Evolutionary conservation across 768 basidiomycete genomes (phyloP), one percentile per base, ranked within the genome.

Genomic region (Gloeophyllum trabeum): DNA sequence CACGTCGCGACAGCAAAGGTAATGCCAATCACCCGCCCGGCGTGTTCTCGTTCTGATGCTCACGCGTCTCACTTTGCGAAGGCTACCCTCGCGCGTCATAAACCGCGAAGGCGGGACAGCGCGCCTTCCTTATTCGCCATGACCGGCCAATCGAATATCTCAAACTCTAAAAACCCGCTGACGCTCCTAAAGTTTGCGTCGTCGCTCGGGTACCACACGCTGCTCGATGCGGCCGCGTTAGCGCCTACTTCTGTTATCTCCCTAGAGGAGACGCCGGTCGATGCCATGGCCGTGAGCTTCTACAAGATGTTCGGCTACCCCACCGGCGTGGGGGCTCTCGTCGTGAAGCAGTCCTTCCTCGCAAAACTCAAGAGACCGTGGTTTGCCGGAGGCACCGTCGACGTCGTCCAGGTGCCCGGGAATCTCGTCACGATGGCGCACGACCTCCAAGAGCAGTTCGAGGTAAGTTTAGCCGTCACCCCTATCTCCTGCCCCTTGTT

Each of bases 281-380:
- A 91, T 57, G 87, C 86, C 1, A 77, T 88, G 71, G 85, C 79
- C 0, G 54, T 91, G 41, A 85, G 81, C 35, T 88, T 90, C 52
- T 91, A 91, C 62, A 91, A 91, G 51, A 88, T 90, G 81, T 86
- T 88, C 48, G 87, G 87, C 24, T 90, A 79, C 50, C 87, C 87
- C 7, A 89, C 86, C 0, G 87, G 87, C 5, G 75, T 89, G 34
- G 87, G 88, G 25, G 85, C 85, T 10, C 66, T 91, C 4, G 58
- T 91, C 22, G 79, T 82, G 35, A 82, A 78, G 55, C 77, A 79
- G 52, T 70, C 72, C 6, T 85, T 87, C 50, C 59, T 87, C 40
- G 57, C 57, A 4, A 62, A 62, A 38, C 63, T 86, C 30, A 66
- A 75, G 42, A 73, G 84, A 5, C 85, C 84, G 0, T 91, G 87